Base-by-base conservation (phyloP, 2,329 filamentous ascomycete species). In the Didymella segeticola region DNA sequence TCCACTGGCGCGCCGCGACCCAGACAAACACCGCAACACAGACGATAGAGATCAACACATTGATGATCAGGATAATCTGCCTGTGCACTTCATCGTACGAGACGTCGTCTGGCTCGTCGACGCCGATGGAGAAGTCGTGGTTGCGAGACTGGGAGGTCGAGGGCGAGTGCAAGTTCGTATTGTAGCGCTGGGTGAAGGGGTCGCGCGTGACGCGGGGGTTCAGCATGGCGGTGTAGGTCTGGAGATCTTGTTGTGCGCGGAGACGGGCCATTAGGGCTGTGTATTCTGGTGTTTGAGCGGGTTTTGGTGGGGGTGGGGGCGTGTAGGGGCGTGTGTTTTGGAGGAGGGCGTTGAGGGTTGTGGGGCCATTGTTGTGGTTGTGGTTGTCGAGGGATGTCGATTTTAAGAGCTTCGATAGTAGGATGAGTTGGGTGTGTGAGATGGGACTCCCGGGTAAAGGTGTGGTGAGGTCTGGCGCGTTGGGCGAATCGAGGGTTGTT, bases 231-330 rank as follows among this genome's bases (percentile, higher is more conserved):
- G 91, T 84, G 79, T 98, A 99, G 46, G 86, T 83, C 57, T 89
- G 86, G 61, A 87, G 84, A 79, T 98, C 93, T 77, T 93, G 89
- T 67, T 95, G 87, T 56, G 83, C 86, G 58, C 91, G 90, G 17
- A 99, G 85, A 14, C 88, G 86, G 20, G 87, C 86, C 91, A 98
- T 98, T 1, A 96, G 80, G 6, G 88, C 89, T 73, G 91, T 90
- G 78, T 93, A 98, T 76, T 96, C 89, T 7, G 86, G 79, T 1
- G 88, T 89, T 86, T 96, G 69, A 27, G 45, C 17, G 15, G 50
- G 56, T 70, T 92, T 96, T 4, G 89, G 86, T 5, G 88, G 84
- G 12, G 90, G 89, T n/a, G 92, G 91, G n/a, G 90, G 84, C 9
- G 86, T 75, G 74, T 96, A 96, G 59, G 96, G 78, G 47, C 71